Conservation (phyloP, 208 protist species). For the Wallacemonas sp. region DNA sequence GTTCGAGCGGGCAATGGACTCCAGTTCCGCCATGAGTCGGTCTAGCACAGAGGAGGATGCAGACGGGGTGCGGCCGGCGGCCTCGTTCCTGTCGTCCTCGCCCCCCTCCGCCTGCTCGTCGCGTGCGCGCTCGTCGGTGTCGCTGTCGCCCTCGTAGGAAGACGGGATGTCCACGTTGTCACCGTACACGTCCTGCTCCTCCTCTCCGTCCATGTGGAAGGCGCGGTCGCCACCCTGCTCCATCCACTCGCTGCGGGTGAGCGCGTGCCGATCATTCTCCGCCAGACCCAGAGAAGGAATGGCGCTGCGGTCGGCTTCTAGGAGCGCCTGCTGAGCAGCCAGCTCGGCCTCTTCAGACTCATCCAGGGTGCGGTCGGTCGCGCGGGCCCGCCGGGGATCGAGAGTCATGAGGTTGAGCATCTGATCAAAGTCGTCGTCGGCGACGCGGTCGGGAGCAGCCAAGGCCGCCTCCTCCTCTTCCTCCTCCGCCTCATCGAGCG, state of each 20-base stretch:
- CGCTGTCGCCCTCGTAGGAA: conserved; percentile 37
- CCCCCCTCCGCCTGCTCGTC: background rate
- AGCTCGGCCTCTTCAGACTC: conserved; percentile 50
- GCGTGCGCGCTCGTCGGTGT: conserved; percentile 10
- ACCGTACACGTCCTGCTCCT: conserved; percentile 16
- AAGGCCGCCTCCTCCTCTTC: conserved; percentile 3
- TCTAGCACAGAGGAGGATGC: conserved; percentile 19
- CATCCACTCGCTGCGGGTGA: conserved; percentile 72
- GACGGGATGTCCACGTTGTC: conserved; percentile 57
- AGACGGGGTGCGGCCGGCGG: background rate
- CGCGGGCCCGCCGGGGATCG: conserved; percentile 64
- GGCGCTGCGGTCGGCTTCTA: conserved; percentile 55
- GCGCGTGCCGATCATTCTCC: conserved; percentile 40
- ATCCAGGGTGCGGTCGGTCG: conserved; percentile 55
- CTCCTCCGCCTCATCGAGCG: background rate
- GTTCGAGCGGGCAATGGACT: conserved; percentile 19
- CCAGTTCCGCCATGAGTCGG: conserved; percentile 37
- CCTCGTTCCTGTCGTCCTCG: background rate
- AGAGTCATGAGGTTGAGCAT: conserved; percentile 62
- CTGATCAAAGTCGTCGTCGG: conserved; percentile 69
- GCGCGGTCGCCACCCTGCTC: conserved; percentile 66
- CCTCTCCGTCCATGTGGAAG: conserved; percentile 62
- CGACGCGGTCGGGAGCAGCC: background rate
- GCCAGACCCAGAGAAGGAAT: conserved; percentile 37
- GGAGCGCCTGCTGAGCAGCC: conserved; percentile 30